Evolutionary conservation across 23 red algal species (phyloP).

Genomic region (Gracilaria caudata): DNA sequence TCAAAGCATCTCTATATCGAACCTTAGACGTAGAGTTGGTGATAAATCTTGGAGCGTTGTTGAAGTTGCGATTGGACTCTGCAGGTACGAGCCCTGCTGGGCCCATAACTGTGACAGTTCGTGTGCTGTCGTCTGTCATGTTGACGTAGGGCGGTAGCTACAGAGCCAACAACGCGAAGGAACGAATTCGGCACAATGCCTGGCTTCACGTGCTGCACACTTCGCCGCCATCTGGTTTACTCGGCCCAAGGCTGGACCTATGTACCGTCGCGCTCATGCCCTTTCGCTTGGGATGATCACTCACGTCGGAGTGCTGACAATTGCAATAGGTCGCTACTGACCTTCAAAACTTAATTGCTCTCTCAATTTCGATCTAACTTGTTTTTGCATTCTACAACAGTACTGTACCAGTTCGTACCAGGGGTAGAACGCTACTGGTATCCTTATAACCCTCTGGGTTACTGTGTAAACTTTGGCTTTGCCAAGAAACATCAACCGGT

Average conservation of each 20-base stretch:
- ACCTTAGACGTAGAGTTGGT: slow-evolving; percentile 15
- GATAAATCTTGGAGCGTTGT: slow-evolving; percentile 15
- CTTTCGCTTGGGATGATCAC: not conserved
- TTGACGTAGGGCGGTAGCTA: slow-evolving; percentile 2
- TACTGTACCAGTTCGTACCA: too few species aligned
- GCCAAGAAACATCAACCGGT: too few species aligned
- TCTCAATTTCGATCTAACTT: too few species aligned
- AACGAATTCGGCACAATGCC: slow-evolving; percentile 5
- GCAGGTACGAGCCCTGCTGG: slow-evolving; percentile 10
- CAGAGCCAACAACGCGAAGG: not conserved
- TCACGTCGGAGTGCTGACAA: not conserved
- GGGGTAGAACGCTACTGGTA: too few species aligned
- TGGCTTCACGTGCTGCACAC: not conserved
- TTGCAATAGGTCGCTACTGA: not conserved
- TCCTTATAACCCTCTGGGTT: too few species aligned
- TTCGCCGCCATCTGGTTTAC: slow-evolving; percentile 7
- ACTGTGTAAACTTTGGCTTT: too few species aligned
- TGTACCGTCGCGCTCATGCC: slow-evolving; percentile 3
- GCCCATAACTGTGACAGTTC: slow-evolving; percentile 40
- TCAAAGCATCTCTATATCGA: slow-evolving; percentile 9
- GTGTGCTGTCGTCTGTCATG: not conserved
- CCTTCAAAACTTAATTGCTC: not conserved
- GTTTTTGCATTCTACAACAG: too few species aligned
- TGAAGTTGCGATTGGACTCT: not conserved
- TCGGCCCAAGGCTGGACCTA: not conserved